Evolutionary conservation across 257 asterid species (phyloP), one percentile per base, ranked within the genome.

Genomic region (Forsythia viridissima): DNA sequence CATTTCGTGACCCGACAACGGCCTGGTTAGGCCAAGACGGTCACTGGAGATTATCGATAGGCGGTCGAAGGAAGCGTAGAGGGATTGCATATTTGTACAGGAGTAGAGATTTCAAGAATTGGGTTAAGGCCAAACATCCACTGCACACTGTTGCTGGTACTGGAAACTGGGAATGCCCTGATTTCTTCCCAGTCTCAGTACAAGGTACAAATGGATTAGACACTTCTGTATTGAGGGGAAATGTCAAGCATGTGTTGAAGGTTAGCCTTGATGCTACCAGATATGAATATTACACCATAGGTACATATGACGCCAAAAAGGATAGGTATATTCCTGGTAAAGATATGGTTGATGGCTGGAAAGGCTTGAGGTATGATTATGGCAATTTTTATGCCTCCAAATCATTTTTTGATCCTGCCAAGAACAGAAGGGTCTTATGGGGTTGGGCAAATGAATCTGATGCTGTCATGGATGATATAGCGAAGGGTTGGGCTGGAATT

Each of bases 371-470:
- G 71, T 87, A 79, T 55, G 98, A 91, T 59, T 94, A 91, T 43
- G 98, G 97, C 3, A 86, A 87, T 39, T 94, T 90, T 18, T 92
- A 94, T 30, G 97, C 98, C 3, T 94, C 98, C 2, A 92, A 94
- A 73, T 84, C 97, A 0, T 92, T 94, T 78, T 91, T 83, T 37
- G 96, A 94, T 42, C 86, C 86, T 3, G 77, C 80, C 44, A 90
- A 87, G 83, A 80, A 84, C 3, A 81, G 97, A 37, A 81, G 97
- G 79, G 80, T 94, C 8, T 43, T 92, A 83, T 94, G 97, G 96
- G 97, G 88, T 20, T 94, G 98, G 98, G 88, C 92, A 0, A 83
- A 84, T 21, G 98, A 94, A 78, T 85, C 90, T 0, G 93, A 91
- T 69, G 55, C 86, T 40, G 75, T 87, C 0, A 79, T 84, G 0